Conservation (phyloP, 163 green algal genomes). For the Coccomyxa subellipsoidea region DNA sequence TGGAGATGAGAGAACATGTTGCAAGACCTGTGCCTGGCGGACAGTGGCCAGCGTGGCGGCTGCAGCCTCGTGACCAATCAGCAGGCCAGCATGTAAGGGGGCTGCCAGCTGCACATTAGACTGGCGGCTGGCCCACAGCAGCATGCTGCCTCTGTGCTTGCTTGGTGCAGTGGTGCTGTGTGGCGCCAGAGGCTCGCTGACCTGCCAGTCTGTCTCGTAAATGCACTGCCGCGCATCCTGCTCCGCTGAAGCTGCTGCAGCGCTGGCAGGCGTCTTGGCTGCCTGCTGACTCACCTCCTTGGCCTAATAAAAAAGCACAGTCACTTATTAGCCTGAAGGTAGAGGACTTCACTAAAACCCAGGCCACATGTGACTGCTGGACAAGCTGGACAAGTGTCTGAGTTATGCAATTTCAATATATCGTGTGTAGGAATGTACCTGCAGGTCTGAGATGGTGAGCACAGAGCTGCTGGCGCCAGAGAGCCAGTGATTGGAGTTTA, state of each 20-base stretch:
- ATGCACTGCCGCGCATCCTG: conserved; percentile 1
- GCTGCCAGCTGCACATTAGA: neutral
- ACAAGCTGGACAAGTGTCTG: neutral
- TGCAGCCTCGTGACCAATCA: neutral
- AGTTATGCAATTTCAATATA: no score
- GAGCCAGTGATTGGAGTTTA: conserved; percentile 26
- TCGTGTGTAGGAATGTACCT: neutral
- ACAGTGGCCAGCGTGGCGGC: neutral
- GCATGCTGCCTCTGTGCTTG: neutral
- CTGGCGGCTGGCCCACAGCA: neutral
- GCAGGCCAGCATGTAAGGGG: neutral
- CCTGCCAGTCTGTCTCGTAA: conserved; percentile 39
- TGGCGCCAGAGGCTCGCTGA: neutral
- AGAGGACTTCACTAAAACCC: neutral
- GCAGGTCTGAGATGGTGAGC: conserved; percentile 10
- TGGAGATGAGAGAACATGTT: neutral
- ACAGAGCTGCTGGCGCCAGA: neutral
- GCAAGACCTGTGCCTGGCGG: neutral
- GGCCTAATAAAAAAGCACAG: neutral
- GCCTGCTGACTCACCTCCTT: neutral
- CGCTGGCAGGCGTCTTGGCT: neutral
- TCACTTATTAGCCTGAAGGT: neutral
- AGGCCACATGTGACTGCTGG: neutral
- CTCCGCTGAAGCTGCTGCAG: neutral
- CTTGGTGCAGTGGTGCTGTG: neutral